Percentiles rank a stretch among this genome's conserved stretches.
Evolutionary conservation across 2,329 filamentous ascomycete genomes (phyloP).

Genomic region (Ascochyta clinopodiicola): DNA sequence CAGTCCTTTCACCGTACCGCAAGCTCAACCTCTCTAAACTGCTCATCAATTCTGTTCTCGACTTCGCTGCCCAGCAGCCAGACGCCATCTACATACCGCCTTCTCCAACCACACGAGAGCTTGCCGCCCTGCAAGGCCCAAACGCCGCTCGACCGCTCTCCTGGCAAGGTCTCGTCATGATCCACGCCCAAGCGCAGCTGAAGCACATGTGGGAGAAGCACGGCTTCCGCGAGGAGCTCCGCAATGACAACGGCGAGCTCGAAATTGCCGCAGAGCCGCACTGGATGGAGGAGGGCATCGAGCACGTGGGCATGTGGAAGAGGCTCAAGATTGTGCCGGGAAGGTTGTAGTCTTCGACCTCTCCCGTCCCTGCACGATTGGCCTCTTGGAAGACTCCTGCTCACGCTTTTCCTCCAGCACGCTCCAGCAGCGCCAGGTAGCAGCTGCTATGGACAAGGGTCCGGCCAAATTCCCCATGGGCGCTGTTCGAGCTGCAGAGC

Average conservation of each 20-base stretch:
- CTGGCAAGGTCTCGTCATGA: constrained; percentile 78
- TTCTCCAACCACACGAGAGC: constrained; percentile 49
- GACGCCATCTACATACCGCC: constrained; percentile 51
- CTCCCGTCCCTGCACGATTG: not conserved
- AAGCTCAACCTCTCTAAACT: constrained; percentile 68
- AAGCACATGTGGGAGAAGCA: constrained; percentile 70
- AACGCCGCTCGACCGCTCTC: constrained; percentile 49
- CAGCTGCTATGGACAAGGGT: constrained; percentile 2
- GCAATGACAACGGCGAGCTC: constrained; percentile 61
- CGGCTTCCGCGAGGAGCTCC: constrained; percentile 77
- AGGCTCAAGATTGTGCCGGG: constrained; percentile 45
- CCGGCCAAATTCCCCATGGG: constrained; percentile 8
- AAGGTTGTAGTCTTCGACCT: constrained; percentile 25
- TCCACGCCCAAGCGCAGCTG: constrained; percentile 77
- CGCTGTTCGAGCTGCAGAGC: not conserved
- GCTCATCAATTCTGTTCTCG: constrained; percentile 70
- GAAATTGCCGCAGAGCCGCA: constrained; percentile 41
- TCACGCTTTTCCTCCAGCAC: not conserved
- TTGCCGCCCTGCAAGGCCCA: constrained; percentile 54
- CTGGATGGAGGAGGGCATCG: constrained; percentile 85
- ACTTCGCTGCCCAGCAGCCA: constrained; percentile 71
- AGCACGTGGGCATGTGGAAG: constrained; percentile 85
- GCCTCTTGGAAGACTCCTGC: not conserved
- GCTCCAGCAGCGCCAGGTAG: constrained; percentile 5
- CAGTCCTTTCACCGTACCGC: constrained; percentile 71